These are phyloP conservation scores for Penicillium flavigenum DNA, from an alignment of 495 filamentous ascomycete species.

Conservation along the genomic window DNA sequence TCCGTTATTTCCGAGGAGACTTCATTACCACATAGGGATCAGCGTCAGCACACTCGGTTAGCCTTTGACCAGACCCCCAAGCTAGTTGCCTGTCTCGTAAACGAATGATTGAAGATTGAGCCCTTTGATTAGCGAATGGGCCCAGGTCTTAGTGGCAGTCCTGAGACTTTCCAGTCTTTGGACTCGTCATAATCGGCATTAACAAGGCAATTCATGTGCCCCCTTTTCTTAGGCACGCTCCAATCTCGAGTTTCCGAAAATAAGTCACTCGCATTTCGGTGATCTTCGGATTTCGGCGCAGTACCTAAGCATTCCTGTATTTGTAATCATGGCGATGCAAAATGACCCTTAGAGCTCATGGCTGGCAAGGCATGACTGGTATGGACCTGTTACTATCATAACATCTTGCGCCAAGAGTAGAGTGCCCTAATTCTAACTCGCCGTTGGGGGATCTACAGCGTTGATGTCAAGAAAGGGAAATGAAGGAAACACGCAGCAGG, in stretches of 20 bases:
- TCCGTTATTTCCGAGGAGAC: background rate
- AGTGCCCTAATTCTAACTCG: background rate
- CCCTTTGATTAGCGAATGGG: background rate
- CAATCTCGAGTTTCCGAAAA: slow-evolving; percentile 18
- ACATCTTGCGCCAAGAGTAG: background rate
- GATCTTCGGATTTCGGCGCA: slow-evolving; percentile 10
- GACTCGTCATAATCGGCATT: slow-evolving; percentile 21
- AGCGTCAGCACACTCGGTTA: background rate
- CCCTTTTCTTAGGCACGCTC: slow-evolving; percentile 14
- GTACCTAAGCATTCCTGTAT: slow-evolving; percentile 19
- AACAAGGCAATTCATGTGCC: slow-evolving; percentile 21
- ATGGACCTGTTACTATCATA: slow-evolving; percentile 17
- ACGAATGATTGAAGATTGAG: background rate
- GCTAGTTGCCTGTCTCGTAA: background rate
- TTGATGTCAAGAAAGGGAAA: slow-evolving; percentile 9
- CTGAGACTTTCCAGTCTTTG: background rate
- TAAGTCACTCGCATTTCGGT: slow-evolving; percentile 14
- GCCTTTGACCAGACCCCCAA: background rate
- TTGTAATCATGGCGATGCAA: slow-evolving; percentile 20
- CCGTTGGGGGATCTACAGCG: slow-evolving; percentile 10
- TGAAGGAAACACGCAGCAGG: slow-evolving; percentile 16
- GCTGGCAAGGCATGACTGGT: slow-evolving; percentile 18
- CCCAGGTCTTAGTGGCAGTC: background rate
- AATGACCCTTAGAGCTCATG: slow-evolving; percentile 14
- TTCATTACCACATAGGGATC: background rate